These are phyloP conservation scores for Phytomonas sp. DNA, from an alignment of 208 protist genomes.

Conservation along the genomic window DNA sequence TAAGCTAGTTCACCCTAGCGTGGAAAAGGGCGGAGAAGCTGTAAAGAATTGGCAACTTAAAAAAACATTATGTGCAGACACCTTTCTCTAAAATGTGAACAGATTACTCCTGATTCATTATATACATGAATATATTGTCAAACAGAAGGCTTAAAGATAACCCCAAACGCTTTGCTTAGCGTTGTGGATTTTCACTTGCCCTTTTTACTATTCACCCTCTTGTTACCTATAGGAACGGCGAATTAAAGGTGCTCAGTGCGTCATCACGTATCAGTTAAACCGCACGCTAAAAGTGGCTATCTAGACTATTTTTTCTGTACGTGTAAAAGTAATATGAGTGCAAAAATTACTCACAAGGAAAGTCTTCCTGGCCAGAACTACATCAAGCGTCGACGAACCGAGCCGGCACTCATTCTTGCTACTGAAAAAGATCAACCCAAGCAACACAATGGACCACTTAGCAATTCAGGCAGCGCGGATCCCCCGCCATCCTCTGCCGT, in stretches of 20 bases:
- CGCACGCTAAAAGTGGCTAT: neutral
- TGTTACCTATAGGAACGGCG: neutral
- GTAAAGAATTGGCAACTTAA: slow-evolving; percentile 4
- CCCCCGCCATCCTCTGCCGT: neutral
- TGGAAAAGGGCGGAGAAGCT: slow-evolving; percentile 1
- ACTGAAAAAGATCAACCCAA: neutral
- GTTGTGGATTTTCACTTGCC: neutral
- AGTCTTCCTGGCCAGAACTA: slow-evolving; percentile 37
- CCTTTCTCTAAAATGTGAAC: neutral
- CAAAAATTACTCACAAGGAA: slow-evolving; percentile 54
- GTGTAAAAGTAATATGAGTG: neutral
- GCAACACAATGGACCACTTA: neutral
- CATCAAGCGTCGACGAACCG: slow-evolving; percentile 52
- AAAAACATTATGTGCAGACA: neutral
- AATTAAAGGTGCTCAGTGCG: neutral
- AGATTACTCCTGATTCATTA: neutral
- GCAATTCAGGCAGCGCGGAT: neutral
- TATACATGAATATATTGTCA: neutral
- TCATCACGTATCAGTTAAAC: neutral
- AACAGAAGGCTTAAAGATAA: neutral
- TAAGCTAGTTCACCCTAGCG: neutral
- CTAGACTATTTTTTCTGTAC: neutral
- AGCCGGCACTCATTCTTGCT: neutral
- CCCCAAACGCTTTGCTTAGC: neutral
- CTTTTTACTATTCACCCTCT: neutral